A percentile compares a stretch with the other conserved stretches of the same genome.
These are phyloP conservation scores for Amylostereum areolatum DNA, from an alignment of 1,284 basidiomycete species.

Conservation along the genomic window DNA sequence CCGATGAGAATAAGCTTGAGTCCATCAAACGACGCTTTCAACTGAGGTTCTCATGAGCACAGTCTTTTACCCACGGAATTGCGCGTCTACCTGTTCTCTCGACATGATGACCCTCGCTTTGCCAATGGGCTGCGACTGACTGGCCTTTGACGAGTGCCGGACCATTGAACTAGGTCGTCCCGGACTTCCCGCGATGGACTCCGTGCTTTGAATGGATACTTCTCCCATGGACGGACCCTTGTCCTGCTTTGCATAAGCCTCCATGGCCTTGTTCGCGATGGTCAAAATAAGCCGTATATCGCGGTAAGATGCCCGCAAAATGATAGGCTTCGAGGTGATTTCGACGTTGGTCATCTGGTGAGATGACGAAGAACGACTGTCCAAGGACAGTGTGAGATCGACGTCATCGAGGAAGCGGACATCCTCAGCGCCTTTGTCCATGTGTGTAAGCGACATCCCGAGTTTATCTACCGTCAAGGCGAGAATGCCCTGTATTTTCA, in stretches of 20 bases:
- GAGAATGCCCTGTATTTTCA: conserved; percentile 57
- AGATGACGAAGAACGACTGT: conserved; percentile 69
- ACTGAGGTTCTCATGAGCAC: conserved; percentile 31
- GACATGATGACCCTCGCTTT: conserved; percentile 65
- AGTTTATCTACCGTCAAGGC: conserved; percentile 80
- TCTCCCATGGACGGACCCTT: conserved; percentile 1
- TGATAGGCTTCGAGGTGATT: conserved; percentile 74
- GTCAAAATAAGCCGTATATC: conserved; percentile 89
- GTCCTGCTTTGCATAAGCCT: conserved; percentile 41
- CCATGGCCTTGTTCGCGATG: conserved; percentile 86
- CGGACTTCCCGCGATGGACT: background rate
- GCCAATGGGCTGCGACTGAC: conserved; percentile 28
- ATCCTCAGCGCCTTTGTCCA: conserved; percentile 81
- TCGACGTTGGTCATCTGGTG: conserved; percentile 86
- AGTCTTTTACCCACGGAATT: background rate
- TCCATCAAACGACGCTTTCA: conserved; percentile 83
- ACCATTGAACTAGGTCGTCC: background rate
- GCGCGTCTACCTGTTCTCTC: conserved; percentile 64
- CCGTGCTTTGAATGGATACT: background rate
- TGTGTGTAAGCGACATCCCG: conserved; percentile 91
- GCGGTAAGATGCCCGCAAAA: conserved; percentile 89
- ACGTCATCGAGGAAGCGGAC: conserved; percentile 94
- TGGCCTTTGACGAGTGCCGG: background rate
- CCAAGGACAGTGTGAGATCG: conserved; percentile 83
- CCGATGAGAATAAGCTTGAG: conserved; percentile 93